Evolutionary conservation across 2,329 filamentous ascomycete species (phyloP).

Genomic region (Exophiala calicioides): DNA sequence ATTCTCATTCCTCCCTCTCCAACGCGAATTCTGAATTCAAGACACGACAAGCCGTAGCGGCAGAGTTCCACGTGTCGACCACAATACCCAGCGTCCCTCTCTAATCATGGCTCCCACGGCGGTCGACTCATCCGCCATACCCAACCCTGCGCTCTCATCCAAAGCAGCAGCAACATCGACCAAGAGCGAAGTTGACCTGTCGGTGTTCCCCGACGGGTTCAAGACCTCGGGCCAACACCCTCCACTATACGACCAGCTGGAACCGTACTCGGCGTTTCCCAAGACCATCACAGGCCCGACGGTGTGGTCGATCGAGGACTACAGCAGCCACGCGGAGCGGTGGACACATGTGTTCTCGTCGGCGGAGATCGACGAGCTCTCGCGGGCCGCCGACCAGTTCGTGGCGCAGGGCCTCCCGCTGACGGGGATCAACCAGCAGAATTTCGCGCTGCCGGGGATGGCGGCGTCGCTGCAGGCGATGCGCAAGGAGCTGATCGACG

Average conservation of each 20-base stretch:
- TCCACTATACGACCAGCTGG: conserved; percentile 66
- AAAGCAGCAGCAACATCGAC: conserved; percentile 5
- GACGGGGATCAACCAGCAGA: conserved; percentile 68
- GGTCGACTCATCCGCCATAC: conserved; percentile 9
- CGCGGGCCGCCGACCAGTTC: conserved; percentile 67
- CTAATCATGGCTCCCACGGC: conserved; percentile 21
- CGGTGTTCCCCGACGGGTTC: conserved; percentile 62
- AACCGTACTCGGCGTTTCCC: conserved; percentile 69
- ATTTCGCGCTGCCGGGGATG: conserved; percentile 64
- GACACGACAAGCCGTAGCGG: no score
- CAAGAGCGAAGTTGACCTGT: conserved; percentile 20
- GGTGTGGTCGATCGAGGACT: conserved; percentile 70
- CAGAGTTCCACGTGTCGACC: no score
- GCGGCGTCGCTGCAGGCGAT: conserved; percentile 56
- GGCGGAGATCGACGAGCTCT: conserved; percentile 68
- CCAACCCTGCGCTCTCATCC: not conserved
- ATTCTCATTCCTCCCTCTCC: no score
- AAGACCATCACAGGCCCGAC: conserved; percentile 70
- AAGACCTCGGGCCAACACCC: conserved; percentile 72
- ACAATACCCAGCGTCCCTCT: not conserved
- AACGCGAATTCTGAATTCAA: no score
- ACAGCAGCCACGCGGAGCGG: conserved; percentile 61
- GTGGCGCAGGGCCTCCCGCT: conserved; percentile 64
- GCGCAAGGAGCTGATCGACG: conserved; percentile 70
- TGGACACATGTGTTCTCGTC: conserved; percentile 72